Base-by-base conservation (phyloP, 768 basidiomycete genomes). In the Amanita pallidorosea region DNA sequence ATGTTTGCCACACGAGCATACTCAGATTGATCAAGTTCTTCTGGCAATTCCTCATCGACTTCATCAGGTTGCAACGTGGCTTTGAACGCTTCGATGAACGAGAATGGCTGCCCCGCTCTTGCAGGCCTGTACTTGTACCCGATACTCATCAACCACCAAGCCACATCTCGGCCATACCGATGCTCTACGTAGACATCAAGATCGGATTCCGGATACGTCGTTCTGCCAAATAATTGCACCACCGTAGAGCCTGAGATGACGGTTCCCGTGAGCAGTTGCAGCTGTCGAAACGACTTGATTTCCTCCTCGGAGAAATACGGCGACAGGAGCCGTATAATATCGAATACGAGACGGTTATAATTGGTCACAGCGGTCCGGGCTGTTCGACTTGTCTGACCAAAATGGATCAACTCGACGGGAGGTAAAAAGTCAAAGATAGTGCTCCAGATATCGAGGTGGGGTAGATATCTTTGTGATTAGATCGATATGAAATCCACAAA, bases 161-260 rank as follows among this genome's bases (percentile, higher is more conserved):
- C 31, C 9, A 36, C 46, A 11, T 34, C 29, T 7, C 34, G 31
- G 33, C 46, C 36, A 20, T 47, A 47, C 20, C 15, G 27, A 15
- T 22, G 20, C 34, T 49, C 48, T 2, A 49, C 48, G 29, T 49
- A 49, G 11, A 49, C 2, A 33, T 49, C 48, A 13, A 49, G 40
- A 42, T 49, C 48, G 17, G 37, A 49, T 9, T 31, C 13, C 4
- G 36, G 37, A 42, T 40, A 49, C 13, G 11, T 27, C 31, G 36
- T 29, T 13, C 48, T n/a, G n/a, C n/a, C 36, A 42, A 49, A 49
- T 1, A 49, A 41, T 20, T 49, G 48, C 1, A 49, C 23, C 3
- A 22, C 48, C 22, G 48, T 49, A 0, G 48, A 49, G 7, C 48
- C 48, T 12, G 48, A 49, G 18, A 49, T 49, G 40, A 49, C 22